phyloP scores from a whole-genome alignment of 495 filamentous ascomycete genomes.

The Aspergillus sclerotioniger region DNA sequence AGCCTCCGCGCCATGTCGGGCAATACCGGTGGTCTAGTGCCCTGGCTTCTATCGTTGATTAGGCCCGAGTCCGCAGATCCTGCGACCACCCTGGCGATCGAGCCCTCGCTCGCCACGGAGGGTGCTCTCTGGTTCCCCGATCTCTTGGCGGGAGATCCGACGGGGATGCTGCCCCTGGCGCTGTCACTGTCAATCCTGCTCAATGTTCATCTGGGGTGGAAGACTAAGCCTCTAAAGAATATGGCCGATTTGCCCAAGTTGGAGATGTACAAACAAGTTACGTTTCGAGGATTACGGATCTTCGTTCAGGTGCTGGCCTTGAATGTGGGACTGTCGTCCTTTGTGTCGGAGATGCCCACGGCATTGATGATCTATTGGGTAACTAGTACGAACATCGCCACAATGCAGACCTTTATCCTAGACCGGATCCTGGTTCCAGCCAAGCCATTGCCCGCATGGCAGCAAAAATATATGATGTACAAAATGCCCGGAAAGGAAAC shows the following conservation, averaged over 20 bases:
- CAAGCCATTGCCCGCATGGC: constrained; percentile 23
- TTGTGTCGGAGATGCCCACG: constrained; percentile 48
- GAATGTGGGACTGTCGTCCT: constrained; percentile 32
- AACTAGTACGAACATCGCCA: constrained; percentile 45
- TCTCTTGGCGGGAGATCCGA: constrained; percentile 67
- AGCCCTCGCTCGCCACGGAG: constrained; percentile 60
- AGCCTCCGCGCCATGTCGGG: constrained; percentile 64
- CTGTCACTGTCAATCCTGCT: constrained; percentile 43
- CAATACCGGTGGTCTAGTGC: constrained; percentile 51
- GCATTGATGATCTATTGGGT: constrained; percentile 76
- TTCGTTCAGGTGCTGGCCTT: constrained; percentile 33
- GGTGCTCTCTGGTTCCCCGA: constrained; percentile 82
- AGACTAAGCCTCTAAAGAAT: constrained; percentile 15
- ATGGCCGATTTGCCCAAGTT: constrained; percentile 28
- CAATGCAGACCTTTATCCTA: constrained; percentile 35
- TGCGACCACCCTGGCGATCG: constrained; percentile 31
- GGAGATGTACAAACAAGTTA: constrained; percentile 23
- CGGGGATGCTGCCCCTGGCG: constrained; percentile 60
- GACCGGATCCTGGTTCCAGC: constrained; percentile 36
- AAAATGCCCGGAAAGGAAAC: constrained; percentile 7
- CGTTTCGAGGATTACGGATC: constrained; percentile 20
- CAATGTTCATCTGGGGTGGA: constrained; percentile 37
- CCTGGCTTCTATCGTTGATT: constrained; percentile 31
- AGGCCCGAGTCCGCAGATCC: constrained; percentile 9
- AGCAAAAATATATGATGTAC: constrained; percentile 18